Base-by-base conservation (phyloP, 2,329 filamentous ascomycete genomes). In the Immersiporthe knoxdaviesiana region DNA sequence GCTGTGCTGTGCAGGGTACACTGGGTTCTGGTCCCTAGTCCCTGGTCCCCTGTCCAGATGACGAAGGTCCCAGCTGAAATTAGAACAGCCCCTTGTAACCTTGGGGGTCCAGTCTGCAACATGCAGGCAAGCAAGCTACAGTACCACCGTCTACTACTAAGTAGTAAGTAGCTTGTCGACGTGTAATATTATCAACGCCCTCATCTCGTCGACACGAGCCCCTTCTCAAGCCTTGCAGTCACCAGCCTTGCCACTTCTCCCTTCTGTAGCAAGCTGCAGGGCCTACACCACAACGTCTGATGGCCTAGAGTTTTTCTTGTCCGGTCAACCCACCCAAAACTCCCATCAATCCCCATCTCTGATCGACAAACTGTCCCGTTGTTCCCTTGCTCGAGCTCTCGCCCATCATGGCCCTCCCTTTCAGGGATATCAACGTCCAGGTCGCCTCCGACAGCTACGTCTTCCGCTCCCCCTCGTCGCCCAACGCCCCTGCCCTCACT, bases 341-440 rank as follows among this genome's bases (percentile, higher is more conserved):
- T 8, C 24, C 24, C 12, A 16, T 54, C 24, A 12, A 27, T 12
- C 14, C 35, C 35, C 11, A 27, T 12, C n/a, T 18, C 64, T 67
- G 64, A 58, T 59, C 68, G 11, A 35, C 61, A 37, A 63, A 14
- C 62, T 64, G 39, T 58, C 67, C 35, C 63, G 14, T 60, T 58
- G 56, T 18, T 41, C 59, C 60, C 68, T 67, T 60, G 41, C 35
- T 35, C 52, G 37, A 65, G 58, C 56, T 68, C 21, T n/a, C 35
- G 64, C 67, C 61, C 74, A 73, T 68, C 65, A 80, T 80, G 79
- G 75, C 77, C 60, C 81, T 88, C 74, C 96, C 95, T 30, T 99
- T 94, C 82, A 89, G 95, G 78, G 96, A 99, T 84, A 97, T 98
- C 84, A 99, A 98, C 80, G 90, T 99, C 79, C 94, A 97, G 81